Conservation (phyloP, 192 early-diverging fungal genomes). For the Coemansia sp. region DNA sequence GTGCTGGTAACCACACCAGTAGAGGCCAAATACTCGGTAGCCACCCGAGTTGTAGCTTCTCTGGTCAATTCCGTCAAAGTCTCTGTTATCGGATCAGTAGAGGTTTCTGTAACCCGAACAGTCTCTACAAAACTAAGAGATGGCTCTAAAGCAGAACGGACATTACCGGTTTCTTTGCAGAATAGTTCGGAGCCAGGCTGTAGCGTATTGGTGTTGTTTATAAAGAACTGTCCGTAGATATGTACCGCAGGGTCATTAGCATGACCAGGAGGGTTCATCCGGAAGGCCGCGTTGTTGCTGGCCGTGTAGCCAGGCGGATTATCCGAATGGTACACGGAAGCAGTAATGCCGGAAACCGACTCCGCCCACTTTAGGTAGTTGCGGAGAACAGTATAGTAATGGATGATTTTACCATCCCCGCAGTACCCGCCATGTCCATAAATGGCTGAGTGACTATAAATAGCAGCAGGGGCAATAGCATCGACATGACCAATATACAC, state of each 20-base stretch:
- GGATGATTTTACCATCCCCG: conserved; percentile 6
- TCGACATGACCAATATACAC: conserved; percentile 10
- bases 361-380: conserved; percentile 34
- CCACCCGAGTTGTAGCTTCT: conserved; percentile 2
- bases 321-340: conserved; percentile 2
- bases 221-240: conserved; percentile 3
- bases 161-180: not conserved
- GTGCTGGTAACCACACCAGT: conserved; percentile 7
- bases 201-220: not conserved
- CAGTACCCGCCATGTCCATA: conserved; percentile 17
- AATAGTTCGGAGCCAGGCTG: too few relatives aligned
- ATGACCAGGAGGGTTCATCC: conserved; percentile 3
- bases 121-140: not conserved
- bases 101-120: not conserved
- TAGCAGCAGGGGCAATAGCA: conserved; percentile 6
- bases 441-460: conserved; percentile 23
- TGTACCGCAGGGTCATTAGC: not conserved
- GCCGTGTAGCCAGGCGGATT: conserved; percentile 2
- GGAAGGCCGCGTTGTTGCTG: not conserved
- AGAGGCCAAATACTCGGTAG: conserved; percentile 1
- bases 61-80: conserved; percentile 1
- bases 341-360: not conserved
- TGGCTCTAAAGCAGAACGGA: not conserved
- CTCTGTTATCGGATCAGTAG: not conserved
- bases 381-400: conserved; percentile 29